phyloP scores from a whole-genome alignment of 768 basidiomycete genomes.

The Tylopilus intermedius region DNA sequence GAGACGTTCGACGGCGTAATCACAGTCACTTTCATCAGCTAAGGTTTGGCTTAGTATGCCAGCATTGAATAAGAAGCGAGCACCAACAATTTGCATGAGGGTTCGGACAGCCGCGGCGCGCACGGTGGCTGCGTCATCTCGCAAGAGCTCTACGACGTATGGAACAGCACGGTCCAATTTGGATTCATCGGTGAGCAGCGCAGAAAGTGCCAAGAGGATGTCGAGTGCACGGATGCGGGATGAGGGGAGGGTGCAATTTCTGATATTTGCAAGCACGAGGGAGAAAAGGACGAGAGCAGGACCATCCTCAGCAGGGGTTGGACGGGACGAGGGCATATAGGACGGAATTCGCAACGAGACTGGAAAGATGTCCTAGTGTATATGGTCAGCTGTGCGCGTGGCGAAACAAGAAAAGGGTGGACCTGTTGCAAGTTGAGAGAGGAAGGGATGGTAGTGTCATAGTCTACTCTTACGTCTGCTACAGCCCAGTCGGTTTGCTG shows the following conservation, averaged over 20 bases:
- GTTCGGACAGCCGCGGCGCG: constrained; percentile 75
- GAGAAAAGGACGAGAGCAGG: constrained; percentile 86
- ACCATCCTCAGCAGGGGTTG: constrained; percentile 73
- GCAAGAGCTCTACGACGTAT: constrained; percentile 81
- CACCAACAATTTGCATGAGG: constrained; percentile 75
- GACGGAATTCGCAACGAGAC: constrained; percentile 69
- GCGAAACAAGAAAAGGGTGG: background rate
- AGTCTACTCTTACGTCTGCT: constrained; percentile 55
- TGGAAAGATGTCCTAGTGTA: constrained; percentile 65
- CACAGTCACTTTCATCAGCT: constrained; percentile 62
- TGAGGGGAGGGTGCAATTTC: constrained; percentile 80
- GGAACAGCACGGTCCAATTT: constrained; percentile 92
- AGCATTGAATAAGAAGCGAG: background rate
- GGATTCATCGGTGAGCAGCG: constrained; percentile 88
- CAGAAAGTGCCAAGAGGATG: constrained; percentile 74
- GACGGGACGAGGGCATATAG: constrained; percentile 30
- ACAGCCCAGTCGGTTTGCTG: constrained; percentile 38
- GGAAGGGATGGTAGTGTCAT: constrained; percentile 32
- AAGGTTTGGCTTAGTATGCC: constrained; percentile 27
- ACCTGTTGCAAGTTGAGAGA: constrained; percentile 62
- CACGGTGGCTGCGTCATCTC: constrained; percentile 81
- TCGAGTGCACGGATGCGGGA: constrained; percentile 85
- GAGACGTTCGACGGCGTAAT: constrained; percentile 60
- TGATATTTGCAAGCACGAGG: constrained; percentile 80
- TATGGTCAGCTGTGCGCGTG: constrained; percentile 2